Base-by-base conservation (phyloP, 805 yeast species). In the Debaryomyces castellii region DNA sequence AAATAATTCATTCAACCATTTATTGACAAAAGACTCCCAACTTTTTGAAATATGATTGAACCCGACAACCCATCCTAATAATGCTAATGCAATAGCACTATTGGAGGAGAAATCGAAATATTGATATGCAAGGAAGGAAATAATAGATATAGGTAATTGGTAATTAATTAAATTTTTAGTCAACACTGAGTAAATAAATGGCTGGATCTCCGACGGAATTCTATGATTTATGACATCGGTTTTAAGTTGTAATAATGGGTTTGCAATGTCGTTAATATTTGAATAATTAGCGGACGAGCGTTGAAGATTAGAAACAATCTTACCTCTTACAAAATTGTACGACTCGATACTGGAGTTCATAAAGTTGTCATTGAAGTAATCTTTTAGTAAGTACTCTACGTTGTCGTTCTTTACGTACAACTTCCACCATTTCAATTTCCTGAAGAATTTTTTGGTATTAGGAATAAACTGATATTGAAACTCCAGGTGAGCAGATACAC, bases 311-410 rank as follows among this genome's bases (percentile, higher is more conserved):
- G 64, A 59, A 11, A 58, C 61, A 6, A 71, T 62, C 40, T 63
- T 63, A n/a, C 77, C 77, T 46, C 71, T 54, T 8, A 62, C 46
- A 45, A 58, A 69, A 47, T 66, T 69, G 47, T 66, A 72, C 25
- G 57, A 53, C 43, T 70, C 75, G 32, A 71, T 68, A 45, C 76
- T 69, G 21, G 59, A 49, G 43, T 50, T 55, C 75, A 72, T 69
- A 53, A 72, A 72, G 28, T 61, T 52, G 7, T 51, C 40, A 37
- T 47, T 57, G 47, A 72, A 64, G 51, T 47, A 69, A 45, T 72
- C 77, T 46, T 72, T 72, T 37, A 72, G 49, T 32, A 63, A 66
- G 46, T 72, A 72, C 52, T 70, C 76, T 18, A 72, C 70, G 49
- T 72, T 71, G 41, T 72, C 77, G 48, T 72, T 72, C 39, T 61